Conservation (phyloP, 140 eudicot genomes). For the Senecio squalidus region DNA sequence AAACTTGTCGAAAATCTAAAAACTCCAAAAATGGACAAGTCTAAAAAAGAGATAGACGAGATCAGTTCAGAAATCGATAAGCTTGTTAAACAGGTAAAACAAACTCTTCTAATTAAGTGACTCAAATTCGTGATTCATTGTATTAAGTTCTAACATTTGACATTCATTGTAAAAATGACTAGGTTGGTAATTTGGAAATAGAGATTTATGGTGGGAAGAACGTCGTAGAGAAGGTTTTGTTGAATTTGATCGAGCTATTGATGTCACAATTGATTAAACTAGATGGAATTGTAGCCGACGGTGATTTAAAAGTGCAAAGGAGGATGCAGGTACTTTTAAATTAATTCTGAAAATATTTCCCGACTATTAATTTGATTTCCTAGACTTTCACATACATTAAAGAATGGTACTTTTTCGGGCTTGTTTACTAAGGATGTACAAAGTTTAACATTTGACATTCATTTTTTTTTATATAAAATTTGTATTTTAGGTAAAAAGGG, state of each 20-base stretch:
- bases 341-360: not conserved
- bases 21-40: conserved; percentile 47
- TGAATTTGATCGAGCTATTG: conserved; percentile 61
- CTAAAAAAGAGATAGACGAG: conserved; percentile 40
- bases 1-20: conserved; percentile 43
- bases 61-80: conserved; percentile 63
- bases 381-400: no score
- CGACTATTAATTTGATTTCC: no score
- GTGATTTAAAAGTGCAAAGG: conserved; percentile 70
- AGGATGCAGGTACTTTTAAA: conserved; percentile 54
- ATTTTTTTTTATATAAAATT: not conserved
- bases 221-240: conserved; percentile 49
- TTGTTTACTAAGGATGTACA: no score
- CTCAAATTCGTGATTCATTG: not conserved
- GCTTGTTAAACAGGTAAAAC: conserved; percentile 58
- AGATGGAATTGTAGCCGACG: conserved; percentile 73
- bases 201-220: conserved; percentile 65
- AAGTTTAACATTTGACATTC: not conserved
- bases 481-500: conserved; percentile 61
- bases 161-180: not conserved
- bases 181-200: conserved; percentile 63
- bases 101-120: not conserved
- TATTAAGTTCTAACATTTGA: not conserved
- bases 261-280: conserved; percentile 74
- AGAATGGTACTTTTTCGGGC: no score